A percentile compares a stretch with the other conserved stretches of the same genome.
phyloP scores from a whole-genome alignment of 2,329 filamentous ascomycete species.

The Davidsoniella australis region DNA sequence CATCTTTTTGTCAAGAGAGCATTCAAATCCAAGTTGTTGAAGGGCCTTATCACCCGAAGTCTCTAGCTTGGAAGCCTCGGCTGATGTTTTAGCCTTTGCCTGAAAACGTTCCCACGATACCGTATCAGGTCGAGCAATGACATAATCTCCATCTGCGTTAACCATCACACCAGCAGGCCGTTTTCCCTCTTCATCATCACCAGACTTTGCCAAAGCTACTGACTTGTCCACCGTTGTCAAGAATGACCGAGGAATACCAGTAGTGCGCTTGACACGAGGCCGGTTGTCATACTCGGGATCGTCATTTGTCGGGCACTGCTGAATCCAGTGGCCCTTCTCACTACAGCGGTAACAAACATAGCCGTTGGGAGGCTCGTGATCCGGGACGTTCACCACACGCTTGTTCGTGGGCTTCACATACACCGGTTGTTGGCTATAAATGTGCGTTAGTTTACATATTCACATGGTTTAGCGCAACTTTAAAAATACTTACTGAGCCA shows the following conservation, averaged over 20 bases:
- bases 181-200: constrained; percentile 62
- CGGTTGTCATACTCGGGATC: constrained; percentile 91
- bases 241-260: constrained; percentile 89
- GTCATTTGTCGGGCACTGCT: constrained; percentile 94
- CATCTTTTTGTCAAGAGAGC: constrained; percentile 91
- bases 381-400: constrained; percentile 59
- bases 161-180: constrained; percentile 86
- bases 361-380: constrained; percentile 80
- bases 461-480: constrained; percentile 9
- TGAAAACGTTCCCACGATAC: constrained; percentile 95
- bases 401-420: constrained; percentile 41
- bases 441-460: constrained; percentile 19
- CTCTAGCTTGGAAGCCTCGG: constrained; percentile 62
- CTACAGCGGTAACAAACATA: constrained; percentile 95
- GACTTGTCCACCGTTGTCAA: constrained; percentile 92
- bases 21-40: constrained; percentile 76
- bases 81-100: constrained; percentile 76
- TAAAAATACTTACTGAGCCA: constrained; percentile 50
- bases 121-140: constrained; percentile 89
- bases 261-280: constrained; percentile 86
- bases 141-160: constrained; percentile 92
- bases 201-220: constrained; percentile 53
- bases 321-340: constrained; percentile 98
- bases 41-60: constrained; percentile 70
- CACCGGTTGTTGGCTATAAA: constrained; percentile 40